These are phyloP conservation scores for Leccinum angustisporum DNA, from an alignment of 1,284 basidiomycete genomes.

Conservation along the genomic window DNA sequence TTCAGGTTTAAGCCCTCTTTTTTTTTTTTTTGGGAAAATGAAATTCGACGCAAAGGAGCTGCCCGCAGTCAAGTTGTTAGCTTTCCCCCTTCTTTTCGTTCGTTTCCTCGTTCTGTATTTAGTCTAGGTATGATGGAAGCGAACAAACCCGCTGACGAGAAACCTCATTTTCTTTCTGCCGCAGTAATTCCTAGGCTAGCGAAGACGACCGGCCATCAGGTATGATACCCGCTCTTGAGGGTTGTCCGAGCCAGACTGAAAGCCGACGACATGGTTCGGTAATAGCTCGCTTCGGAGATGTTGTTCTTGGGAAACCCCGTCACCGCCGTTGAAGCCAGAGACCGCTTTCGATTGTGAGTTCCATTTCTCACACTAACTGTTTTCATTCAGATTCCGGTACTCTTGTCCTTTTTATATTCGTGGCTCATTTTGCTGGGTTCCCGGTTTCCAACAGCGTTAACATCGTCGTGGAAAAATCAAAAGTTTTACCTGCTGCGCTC, in stretches of 20 bases:
- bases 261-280: conserved; percentile 10
- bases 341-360: conserved; percentile 73
- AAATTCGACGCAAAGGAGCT: neutral
- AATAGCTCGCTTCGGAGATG: conserved; percentile 74
- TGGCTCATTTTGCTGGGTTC: conserved; percentile 7
- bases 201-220: conserved; percentile 67
- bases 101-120: conserved; percentile 5
- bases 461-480: conserved; percentile 55
- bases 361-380: conserved; percentile 18
- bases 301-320: conserved; percentile 71
- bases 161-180: neutral
- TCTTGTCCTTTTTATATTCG: conserved; percentile 13
- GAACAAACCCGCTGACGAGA: conserved; percentile 15
- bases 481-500: conserved; percentile 65
- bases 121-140: conserved; percentile 13
- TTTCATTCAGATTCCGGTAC: conserved; percentile 2
- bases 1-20: neutral
- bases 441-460: conserved; percentile 53
- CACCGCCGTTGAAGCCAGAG: conserved; percentile 65
- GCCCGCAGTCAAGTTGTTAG: neutral
- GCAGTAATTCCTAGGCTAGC: conserved; percentile 65
- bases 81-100: neutral
- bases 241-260: conserved; percentile 30
- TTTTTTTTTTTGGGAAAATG: neutral
- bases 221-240: conserved; percentile 31